Conservation (phyloP, 2,329 filamentous ascomycete genomes). For the Diaporthe australafricana region DNA sequence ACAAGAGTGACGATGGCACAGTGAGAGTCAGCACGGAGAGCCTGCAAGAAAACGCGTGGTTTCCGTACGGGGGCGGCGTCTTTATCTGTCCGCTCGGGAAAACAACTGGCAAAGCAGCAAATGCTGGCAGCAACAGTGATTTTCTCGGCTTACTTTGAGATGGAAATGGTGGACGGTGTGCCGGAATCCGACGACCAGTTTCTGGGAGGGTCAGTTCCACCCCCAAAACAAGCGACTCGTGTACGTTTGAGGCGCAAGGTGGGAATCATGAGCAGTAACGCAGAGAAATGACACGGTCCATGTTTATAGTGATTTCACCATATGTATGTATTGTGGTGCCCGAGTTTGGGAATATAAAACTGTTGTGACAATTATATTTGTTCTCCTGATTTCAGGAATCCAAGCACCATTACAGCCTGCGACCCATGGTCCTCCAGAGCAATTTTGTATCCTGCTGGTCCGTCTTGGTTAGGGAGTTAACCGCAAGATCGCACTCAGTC, state of each 20-base stretch:
- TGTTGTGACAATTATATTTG: no score
- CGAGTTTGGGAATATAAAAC: no score
- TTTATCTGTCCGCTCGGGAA: neutral
- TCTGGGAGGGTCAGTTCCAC: neutral
- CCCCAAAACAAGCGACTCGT: neutral
- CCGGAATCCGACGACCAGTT: neutral
- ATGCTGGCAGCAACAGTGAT: neutral
- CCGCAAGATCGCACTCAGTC: neutral
- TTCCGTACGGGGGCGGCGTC: neutral
- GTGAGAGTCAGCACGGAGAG: neutral
- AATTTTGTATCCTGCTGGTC: no score
- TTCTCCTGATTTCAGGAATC: no score
- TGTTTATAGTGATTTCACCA: no score
- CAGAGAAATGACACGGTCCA: no score
- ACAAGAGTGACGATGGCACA: fast-evolving
- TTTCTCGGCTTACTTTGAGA: neutral
- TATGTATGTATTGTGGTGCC: no score
- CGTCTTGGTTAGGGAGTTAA: no score
- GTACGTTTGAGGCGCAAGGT: neutral
- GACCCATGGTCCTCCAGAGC: no score
- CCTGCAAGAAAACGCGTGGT: neutral
- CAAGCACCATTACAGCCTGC: no score
- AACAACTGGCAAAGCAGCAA: neutral
- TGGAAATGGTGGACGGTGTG: neutral
- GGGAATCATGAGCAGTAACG: neutral